A percentile compares a stretch with the other conserved stretches of the same genome.
Evolutionary conservation across 2,329 filamentous ascomycete genomes (phyloP).

Genomic region (Fusarium musae): DNA sequence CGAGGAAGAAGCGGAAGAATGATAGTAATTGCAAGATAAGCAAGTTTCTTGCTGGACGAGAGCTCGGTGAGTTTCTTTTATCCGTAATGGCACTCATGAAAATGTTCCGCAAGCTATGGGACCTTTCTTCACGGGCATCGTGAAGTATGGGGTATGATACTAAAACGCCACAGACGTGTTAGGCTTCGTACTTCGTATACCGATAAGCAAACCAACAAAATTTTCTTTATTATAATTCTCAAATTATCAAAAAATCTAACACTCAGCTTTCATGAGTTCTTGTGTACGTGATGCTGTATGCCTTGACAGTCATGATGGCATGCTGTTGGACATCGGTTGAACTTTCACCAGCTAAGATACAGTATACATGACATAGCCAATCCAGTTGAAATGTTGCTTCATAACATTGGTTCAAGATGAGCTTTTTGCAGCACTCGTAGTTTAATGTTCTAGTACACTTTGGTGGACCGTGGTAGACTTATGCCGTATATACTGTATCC

Average conservation of each 20-base stretch:
- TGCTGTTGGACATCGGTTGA: background rate
- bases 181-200: background rate
- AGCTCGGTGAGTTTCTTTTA: background rate
- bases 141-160: background rate
- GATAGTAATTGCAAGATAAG: background rate
- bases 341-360: too few relatives aligned
- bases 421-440: background rate
- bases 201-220: background rate
- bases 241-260: too few relatives aligned
- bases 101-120: background rate
- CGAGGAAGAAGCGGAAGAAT: background rate
- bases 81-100: background rate
- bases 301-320: background rate
- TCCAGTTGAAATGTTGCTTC: too few relatives aligned
- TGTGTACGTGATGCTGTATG: background rate
- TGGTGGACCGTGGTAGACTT: background rate
- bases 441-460: background rate
- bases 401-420: rapidly evolving
- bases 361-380: background rate
- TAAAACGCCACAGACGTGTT: background rate
- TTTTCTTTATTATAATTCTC: rapidly evolving
- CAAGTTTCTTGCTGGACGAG: too few relatives aligned
- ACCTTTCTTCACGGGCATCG: background rate
- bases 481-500: rapidly evolving
- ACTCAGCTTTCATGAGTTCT: too few relatives aligned